Percentiles rank a stretch among this genome's conserved stretches.
These are phyloP conservation scores for Yamadazyma kitorensis DNA, from an alignment of 805 yeast genomes.

Conservation along the genomic window DNA sequence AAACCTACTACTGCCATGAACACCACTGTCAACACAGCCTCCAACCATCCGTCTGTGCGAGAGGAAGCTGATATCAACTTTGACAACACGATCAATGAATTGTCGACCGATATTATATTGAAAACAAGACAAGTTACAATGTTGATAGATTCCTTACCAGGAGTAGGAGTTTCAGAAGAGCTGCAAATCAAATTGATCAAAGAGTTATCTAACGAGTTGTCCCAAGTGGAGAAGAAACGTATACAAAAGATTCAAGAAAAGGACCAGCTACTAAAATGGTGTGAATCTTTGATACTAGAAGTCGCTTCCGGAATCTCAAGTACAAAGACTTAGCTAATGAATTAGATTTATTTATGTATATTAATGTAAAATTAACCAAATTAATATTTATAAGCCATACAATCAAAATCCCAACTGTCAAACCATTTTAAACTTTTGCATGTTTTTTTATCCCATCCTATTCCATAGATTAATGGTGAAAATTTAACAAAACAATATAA, in stretches of 20 bases:
- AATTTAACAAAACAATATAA: slow-evolving; percentile 24
- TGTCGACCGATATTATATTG: slow-evolving; percentile 79
- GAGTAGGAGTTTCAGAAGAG: slow-evolving; percentile 79
- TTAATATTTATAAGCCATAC: slow-evolving; percentile 24
- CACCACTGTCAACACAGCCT: slow-evolving; percentile 3
- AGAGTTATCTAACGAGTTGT: slow-evolving; percentile 59
- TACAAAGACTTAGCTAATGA: slow-evolving; percentile 19
- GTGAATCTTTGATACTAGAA: slow-evolving; percentile 62
- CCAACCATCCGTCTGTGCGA: slow-evolving; percentile 14
- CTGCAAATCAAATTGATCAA: slow-evolving; percentile 68
- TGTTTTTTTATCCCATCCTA: slow-evolving; percentile 39
- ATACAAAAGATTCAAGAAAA: slow-evolving; percentile 58
- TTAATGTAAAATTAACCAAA: no score
- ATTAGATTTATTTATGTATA: no score
- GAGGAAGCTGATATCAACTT: slow-evolving; percentile 20
- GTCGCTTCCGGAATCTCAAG: slow-evolving; percentile 55
- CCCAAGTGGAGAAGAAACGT: slow-evolving; percentile 57
- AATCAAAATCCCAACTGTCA: slow-evolving; percentile 43
- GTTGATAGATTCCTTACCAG: slow-evolving; percentile 86
- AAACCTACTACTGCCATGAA: slow-evolving; percentile 5
- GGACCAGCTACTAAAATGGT: slow-evolving; percentile 56
- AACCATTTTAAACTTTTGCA: slow-evolving; percentile 39
- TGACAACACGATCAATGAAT: slow-evolving; percentile 60
- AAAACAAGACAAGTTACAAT: slow-evolving; percentile 85
- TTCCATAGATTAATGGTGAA: slow-evolving; percentile 47